Base-by-base conservation (phyloP, 2,329 filamentous ascomycete genomes). In the Fusarium xylarioides region DNA sequence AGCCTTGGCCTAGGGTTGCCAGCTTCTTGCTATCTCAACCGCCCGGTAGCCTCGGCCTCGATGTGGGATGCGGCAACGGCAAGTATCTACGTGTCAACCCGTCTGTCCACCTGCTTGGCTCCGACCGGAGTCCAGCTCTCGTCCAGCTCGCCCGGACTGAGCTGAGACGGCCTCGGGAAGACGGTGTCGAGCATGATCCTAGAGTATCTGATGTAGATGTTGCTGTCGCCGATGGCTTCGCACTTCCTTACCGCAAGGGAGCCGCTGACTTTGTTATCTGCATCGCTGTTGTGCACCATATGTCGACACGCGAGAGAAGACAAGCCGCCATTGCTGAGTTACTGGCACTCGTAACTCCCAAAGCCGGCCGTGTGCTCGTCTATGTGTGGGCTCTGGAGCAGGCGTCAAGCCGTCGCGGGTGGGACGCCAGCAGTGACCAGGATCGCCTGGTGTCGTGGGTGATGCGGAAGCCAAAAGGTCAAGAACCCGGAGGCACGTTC, bases 361-460 rank as follows among this genome's bases (percentile, higher is more conserved):
- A 83, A 5, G 91, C 90, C 0, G 94, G 94, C 2, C 90, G 87
- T 80, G 92, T 92, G 21, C 85, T 98, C 63, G 87, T 98, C 57
- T 98, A 96, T 81, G 95, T 97, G 23, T 98, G 96, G 96, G 96
- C 96, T 2, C 86, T 99, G 26, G 96, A 99, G 86, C 96, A 99
- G 84, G 91, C 92, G 76, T 86, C 85, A 65, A 97, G 95, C 82
- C 90, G 96, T 64, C 87, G 96, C 71, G 95, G 95, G 5, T 99
- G 95, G 95, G 91, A 95, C 79, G 91, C 93, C 80, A 91, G 91
- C 26, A 90, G 92, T 70, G 89, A 92, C 74, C 95, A 98, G 85
- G 96, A 99, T 84, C 91, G 96, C 69, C 92, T 98, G 85, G 96
- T 99, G 53, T 95, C 96, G 19, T 99, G 96, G 96, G 94, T 98